Evolutionary conservation across 495 filamentous ascomycete genomes (phyloP).

Genomic region (Pyronema domesticum): DNA sequence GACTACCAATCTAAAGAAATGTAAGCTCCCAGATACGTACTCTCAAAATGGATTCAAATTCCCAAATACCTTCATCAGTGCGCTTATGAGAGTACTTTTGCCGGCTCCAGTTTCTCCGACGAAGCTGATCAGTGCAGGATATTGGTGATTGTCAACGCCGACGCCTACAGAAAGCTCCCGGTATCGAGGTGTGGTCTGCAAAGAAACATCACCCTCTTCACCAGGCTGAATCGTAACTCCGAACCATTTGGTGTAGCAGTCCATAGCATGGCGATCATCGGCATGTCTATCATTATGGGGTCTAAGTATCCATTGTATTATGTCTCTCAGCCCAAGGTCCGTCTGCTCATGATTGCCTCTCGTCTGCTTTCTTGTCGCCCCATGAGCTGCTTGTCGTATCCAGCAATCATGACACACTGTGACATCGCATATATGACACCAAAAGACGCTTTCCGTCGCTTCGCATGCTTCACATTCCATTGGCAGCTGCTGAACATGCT

Average conservation of each 20-base stretch:
- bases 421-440: background rate
- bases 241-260: constrained; percentile 19
- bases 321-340: background rate
- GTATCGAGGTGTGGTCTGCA: background rate
- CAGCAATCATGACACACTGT: background rate
- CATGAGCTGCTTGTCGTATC: background rate
- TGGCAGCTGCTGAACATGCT: background rate
- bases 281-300: constrained; percentile 8
- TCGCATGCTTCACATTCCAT: background rate
- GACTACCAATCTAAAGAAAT: background rate
- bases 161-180: background rate
- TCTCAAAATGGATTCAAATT: background rate
- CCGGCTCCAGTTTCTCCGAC: constrained; percentile 20
- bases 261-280: constrained; percentile 6
- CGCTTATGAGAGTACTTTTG: constrained; percentile 20
- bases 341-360: background rate
- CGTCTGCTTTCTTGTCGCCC: background rate
- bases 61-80: constrained; percentile 17
- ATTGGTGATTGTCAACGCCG: constrained; percentile 1
- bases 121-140: constrained; percentile 20
- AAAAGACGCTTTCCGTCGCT: background rate
- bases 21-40: background rate
- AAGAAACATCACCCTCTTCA: background rate
- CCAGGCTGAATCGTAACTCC: constrained; percentile 4
- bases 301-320: constrained; percentile 11